These are phyloP conservation scores for Auxenochlorella pyrenoidosa DNA, from an alignment of 139 green algal species.

Conservation along the genomic window DNA sequence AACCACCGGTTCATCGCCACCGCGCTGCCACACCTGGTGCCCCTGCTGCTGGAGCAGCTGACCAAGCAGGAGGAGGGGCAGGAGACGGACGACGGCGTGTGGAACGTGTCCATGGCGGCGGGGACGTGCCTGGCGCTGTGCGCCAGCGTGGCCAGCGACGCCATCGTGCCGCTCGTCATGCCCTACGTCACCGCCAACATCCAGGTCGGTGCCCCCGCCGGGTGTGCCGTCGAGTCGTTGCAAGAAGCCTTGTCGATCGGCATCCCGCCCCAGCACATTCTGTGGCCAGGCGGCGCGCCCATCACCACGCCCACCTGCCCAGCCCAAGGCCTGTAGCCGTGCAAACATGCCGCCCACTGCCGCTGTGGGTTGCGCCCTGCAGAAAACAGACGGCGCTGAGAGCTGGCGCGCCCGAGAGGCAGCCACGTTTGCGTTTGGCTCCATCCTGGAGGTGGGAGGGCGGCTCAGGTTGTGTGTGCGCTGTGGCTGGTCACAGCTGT, in stretches of 20 bases:
- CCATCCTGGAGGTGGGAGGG: slow-evolving; percentile 83
- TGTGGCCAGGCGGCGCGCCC: too few relatives aligned
- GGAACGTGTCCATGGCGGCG: slow-evolving; percentile 93
- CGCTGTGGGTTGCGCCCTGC: too few relatives aligned
- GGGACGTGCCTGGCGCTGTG: slow-evolving; percentile 92
- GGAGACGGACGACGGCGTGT: slow-evolving; percentile 89
- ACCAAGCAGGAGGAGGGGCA: slow-evolving; percentile 96
- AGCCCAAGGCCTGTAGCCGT: too few relatives aligned
- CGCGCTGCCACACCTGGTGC: slow-evolving; percentile 84
- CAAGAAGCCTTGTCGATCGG: too few relatives aligned
- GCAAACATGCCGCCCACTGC: too few relatives aligned
- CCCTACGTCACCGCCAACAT: slow-evolving; percentile 90
- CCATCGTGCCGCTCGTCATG: slow-evolving; percentile 89
- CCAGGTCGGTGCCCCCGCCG: background rate
- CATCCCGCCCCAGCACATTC: too few relatives aligned
- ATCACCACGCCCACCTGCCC: too few relatives aligned
- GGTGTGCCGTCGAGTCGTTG: too few relatives aligned
- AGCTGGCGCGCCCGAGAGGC: slow-evolving; percentile 95
- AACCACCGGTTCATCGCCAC: slow-evolving; percentile 90
- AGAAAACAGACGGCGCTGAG: slow-evolving; percentile 66
- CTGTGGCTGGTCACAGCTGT: too few relatives aligned
- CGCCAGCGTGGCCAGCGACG: slow-evolving; percentile 74
- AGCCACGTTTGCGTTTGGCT: slow-evolving; percentile 96
- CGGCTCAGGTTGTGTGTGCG: too few relatives aligned
- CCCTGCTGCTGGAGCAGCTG: slow-evolving; percentile 94